A percentile compares a stretch with the other conserved stretches of the same genome.
Conservation (phyloP, 176 grass and related monocot species). For the Aegilops sharonensis region DNA sequence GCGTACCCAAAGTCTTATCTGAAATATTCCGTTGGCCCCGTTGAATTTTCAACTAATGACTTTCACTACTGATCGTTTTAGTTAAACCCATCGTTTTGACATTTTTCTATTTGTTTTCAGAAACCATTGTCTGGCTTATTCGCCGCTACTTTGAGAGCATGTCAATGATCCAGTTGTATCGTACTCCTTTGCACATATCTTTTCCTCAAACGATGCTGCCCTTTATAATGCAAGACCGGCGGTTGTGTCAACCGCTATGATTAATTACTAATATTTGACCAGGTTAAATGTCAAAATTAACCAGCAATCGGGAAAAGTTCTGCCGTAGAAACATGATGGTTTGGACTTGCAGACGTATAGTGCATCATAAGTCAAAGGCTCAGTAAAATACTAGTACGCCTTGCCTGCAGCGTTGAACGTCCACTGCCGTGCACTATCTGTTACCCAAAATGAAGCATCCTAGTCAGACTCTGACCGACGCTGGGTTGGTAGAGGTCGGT, state of each 20-base stretch:
- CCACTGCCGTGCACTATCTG: background rate
- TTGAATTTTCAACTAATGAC: too few species aligned
- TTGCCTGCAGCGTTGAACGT: background rate
- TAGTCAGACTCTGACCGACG: background rate
- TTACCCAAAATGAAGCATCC: too few species aligned
- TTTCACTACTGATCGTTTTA: too few species aligned
- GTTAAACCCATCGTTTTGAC: too few species aligned
- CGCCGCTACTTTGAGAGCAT: background rate
- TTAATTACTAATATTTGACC: background rate
- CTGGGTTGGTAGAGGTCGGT: background rate
- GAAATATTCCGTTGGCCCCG: too few species aligned
- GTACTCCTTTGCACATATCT: background rate
- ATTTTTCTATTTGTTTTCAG: too few species aligned
- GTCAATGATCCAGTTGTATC: background rate
- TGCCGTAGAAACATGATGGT: too few species aligned
- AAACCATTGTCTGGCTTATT: background rate
- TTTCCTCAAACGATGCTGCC: background rate
- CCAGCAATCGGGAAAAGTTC: background rate
- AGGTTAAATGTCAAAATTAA: background rate
- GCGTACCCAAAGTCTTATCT: background rate
- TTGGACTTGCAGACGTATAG: background rate
- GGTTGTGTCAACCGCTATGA: background rate
- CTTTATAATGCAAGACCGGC: background rate
- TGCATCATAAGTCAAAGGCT: background rate
- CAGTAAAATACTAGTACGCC: background rate